phyloP scores from a whole-genome alignment of 2,329 filamentous ascomycete genomes.

The Lachnellula arida region DNA sequence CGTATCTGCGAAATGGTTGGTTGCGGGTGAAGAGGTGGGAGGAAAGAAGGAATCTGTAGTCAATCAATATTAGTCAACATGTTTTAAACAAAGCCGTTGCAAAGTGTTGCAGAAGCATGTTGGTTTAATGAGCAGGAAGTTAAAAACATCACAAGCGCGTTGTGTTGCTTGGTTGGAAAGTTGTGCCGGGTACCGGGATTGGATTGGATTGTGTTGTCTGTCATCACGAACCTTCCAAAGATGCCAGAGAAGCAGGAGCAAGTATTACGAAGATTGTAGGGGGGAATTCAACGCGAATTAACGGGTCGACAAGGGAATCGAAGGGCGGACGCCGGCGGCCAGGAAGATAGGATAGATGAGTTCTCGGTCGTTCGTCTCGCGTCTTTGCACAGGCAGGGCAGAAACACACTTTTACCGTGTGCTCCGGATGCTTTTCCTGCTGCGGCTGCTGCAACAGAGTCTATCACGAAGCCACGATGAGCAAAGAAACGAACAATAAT shows the following conservation, averaged over 20 bases:
- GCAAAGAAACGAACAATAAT: constrained; percentile 5
- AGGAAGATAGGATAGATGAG: constrained; percentile 28
- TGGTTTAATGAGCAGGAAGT: constrained; percentile 9
- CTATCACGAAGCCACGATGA: constrained; percentile 17
- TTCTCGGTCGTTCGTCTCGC: constrained; percentile 12
- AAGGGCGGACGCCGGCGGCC: constrained; percentile 57
- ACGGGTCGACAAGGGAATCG: constrained; percentile 35
- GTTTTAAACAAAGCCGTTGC: background rate
- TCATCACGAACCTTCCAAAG: constrained; percentile 29
- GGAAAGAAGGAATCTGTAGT: constrained; percentile 11
- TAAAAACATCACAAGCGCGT: constrained; percentile 10
- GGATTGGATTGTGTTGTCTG: background rate
- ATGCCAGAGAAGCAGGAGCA: constrained; percentile 23
- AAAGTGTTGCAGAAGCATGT: constrained; percentile 13
- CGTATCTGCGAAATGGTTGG: constrained; percentile 11
- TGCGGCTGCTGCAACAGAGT: constrained; percentile 5
- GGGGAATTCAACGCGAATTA: constrained; percentile 32
- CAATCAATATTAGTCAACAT: constrained; percentile 5
- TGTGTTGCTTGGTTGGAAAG: background rate
- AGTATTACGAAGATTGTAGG: constrained; percentile 29
- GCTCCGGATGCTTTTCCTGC: constrained; percentile 7
- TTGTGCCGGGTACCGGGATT: constrained; percentile 2
- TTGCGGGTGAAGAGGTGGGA: constrained; percentile 1
- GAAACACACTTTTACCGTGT: constrained; percentile 30
- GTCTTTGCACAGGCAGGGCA: constrained; percentile 6